These are phyloP conservation scores for Arabidopsis lyrata DNA, from an alignment of 441 rosid species.

Conservation along the genomic window DNA sequence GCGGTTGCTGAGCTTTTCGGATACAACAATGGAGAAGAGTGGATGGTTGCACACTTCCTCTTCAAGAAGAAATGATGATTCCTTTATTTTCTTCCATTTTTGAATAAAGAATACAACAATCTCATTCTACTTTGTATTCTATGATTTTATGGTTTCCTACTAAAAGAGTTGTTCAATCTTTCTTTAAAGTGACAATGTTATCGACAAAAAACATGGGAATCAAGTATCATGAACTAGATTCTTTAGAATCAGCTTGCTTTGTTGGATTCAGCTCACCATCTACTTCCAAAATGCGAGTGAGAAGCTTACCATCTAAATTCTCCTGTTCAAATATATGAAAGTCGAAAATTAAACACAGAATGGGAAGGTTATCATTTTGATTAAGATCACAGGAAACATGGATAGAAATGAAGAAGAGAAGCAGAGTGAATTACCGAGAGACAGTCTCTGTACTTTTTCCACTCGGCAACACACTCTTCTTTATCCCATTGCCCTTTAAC, in stretches of 20 bases:
- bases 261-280: conserved; percentile 49
- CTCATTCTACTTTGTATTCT: conserved; percentile 6
- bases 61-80: conserved; percentile 66
- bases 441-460: conserved; percentile 80
- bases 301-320: conserved; percentile 78
- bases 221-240: conserved; percentile 41
- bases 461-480: conserved; percentile 74
- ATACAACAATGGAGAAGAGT: conserved; percentile 81
- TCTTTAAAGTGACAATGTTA: conserved; percentile 20
- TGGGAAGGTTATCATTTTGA: not conserved
- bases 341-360: not conserved
- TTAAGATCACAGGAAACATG: not conserved
- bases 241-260: conserved; percentile 44
- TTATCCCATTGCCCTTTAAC: conserved; percentile 84
- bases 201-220: not conserved
- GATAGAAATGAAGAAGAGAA: not conserved
- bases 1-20: conserved; percentile 88
- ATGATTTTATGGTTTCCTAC: not conserved
- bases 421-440: conserved; percentile 59
- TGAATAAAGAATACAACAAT: conserved; percentile 28
- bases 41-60: conserved; percentile 79
- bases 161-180: not conserved
- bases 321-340: conserved; percentile 52
- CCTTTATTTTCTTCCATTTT: not conserved
- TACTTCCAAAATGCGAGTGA: conserved; percentile 73